phyloP scores from a whole-genome alignment of 2,329 filamentous ascomycete species.

The Phaeosphaeria sp. region DNA sequence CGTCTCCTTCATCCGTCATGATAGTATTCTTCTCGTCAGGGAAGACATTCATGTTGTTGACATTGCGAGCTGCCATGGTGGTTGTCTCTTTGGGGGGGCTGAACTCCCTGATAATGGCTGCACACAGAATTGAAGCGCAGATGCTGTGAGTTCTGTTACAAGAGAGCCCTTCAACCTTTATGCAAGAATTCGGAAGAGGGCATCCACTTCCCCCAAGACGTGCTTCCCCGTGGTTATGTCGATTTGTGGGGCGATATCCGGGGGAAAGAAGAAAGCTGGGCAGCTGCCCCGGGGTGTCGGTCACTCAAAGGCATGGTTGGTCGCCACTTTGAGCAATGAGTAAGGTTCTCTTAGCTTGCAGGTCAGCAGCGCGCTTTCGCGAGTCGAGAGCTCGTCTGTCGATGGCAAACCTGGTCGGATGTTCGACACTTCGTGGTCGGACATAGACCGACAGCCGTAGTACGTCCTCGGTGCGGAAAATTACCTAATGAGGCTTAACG shows the following conservation, averaged over 20 bases:
- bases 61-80: too few relatives aligned
- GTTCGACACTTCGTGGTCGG: not conserved
- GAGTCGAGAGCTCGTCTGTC: not conserved
- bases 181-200: not conserved
- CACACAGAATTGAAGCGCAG: too few relatives aligned
- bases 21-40: not conserved
- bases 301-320: not conserved
- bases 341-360: not conserved
- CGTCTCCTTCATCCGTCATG: not conserved
- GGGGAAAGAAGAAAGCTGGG: not conserved
- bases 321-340: not conserved
- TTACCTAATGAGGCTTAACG: too few relatives aligned
- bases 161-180: not conserved
- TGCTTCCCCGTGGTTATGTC: not conserved
- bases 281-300: not conserved
- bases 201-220: not conserved
- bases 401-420: not conserved
- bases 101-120: too few relatives aligned
- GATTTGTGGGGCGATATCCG: not conserved
- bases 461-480: too few relatives aligned
- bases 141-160: not conserved
- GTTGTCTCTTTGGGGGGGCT: too few relatives aligned
- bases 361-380: not conserved
- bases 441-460: not conserved
- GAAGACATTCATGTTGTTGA: not conserved